Base-by-base conservation (phyloP, 441 rosid species). In the Euphorbia schlechtendalii region DNA sequence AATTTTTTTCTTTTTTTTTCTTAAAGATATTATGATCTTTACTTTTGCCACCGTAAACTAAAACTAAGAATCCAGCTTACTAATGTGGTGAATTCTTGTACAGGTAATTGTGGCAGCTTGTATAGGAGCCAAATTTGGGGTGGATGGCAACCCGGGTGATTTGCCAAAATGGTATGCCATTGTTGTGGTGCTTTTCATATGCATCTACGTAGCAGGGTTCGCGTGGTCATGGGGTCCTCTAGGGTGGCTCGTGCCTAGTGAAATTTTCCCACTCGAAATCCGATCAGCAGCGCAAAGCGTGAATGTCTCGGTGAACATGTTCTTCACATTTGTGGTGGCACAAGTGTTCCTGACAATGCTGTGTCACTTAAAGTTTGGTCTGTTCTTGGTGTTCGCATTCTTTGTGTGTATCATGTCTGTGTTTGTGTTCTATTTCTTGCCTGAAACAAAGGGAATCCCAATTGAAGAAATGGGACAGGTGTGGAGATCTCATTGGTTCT, bases 171-270 rank as follows among this genome's bases (percentile, higher is more conserved):
- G 96, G 92, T 89, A 90, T 59, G 88, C 93, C 0, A 64, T 80
- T 11, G 80, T 85, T 3, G 96, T 92, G 65, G 96, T 92, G 63
- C 76, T 89, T 15, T 88, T 92, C 82, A 86, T 89, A 36, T 92
- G 96, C 78, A 71, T 84, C 36, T 87, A 87, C 56, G 93, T 89
- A 0, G 68, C 96, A 0, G 98, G 89, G 6, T 92, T 92, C 22
- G 96, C 96, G 4, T 87, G 96, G 96, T 92, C 98, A 0, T 92
- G 96, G 98, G 96, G 96, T 2, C 96, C 98, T 2, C 84, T 92
- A 0, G 96, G 96, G 4, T 92, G 96, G 96, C 56, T 89, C 41
- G 96, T 89, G 0, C 96, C 98, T 0, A 87, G 96, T 64, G 98
- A 92, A 77, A 92, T 92, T 34, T 92, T 89, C 79, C 96, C 98